Evolutionary conservation across 2,329 filamentous ascomycete species (phyloP).

Genomic region (Blumeriella jaapii): DNA sequence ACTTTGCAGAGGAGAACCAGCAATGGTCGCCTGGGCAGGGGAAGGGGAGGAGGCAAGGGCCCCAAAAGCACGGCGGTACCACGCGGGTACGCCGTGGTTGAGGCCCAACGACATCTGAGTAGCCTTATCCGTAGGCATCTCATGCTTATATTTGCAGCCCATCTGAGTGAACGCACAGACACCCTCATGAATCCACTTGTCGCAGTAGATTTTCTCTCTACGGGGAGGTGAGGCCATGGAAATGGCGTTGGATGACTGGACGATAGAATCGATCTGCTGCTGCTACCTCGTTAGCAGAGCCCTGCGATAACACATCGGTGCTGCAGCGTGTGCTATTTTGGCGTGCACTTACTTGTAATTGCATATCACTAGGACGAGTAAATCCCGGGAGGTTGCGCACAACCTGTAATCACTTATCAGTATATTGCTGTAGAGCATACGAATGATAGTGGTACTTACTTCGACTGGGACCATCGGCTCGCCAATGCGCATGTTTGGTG

Average conservation of each 20-base stretch:
- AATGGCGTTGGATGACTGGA: constrained; percentile 8
- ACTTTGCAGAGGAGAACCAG: too few relatives aligned
- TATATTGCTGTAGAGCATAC: too few relatives aligned
- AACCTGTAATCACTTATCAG: background rate
- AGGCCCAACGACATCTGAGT: constrained; percentile 63
- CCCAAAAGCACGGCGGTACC: constrained; percentile 31
- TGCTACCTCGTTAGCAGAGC: too few relatives aligned
- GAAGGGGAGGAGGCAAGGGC: too few relatives aligned
- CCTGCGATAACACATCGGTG: too few relatives aligned
- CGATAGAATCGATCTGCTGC: constrained; percentile 17
- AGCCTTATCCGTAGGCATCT: constrained; percentile 63
- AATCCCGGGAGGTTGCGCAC: background rate
- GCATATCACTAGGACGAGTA: too few relatives aligned
- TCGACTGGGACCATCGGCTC: constrained; percentile 14
- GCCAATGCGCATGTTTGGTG: constrained; percentile 10
- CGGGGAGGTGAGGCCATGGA: constrained; percentile 10
- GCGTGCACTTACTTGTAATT: too few relatives aligned
- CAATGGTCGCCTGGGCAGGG: background rate
- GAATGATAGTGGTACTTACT: constrained; percentile 12
- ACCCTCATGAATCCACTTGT: constrained; percentile 80
- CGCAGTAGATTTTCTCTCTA: constrained; percentile 62
- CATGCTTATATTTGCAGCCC: constrained; percentile 81
- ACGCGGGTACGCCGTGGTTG: constrained; percentile 48
- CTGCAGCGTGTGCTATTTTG: too few relatives aligned
- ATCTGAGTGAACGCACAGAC: constrained; percentile 77